A percentile compares a stretch with the other conserved stretches of the same genome.
phyloP scores from a whole-genome alignment of 2,329 filamentous ascomycete genomes.

The Penicillium concentricum region DNA sequence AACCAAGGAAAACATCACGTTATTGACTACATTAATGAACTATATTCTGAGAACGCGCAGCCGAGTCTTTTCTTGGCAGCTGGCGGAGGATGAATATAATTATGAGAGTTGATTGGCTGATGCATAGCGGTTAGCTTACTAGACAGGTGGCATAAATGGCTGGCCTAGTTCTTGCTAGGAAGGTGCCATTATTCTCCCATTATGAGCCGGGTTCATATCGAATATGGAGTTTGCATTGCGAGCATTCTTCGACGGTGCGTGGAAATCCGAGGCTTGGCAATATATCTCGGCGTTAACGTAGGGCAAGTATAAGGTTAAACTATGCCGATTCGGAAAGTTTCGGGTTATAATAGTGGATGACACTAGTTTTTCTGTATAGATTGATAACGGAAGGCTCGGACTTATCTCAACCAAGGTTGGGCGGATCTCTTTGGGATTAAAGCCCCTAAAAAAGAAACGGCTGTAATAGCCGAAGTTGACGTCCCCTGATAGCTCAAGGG shows the following conservation, averaged over 20 bases:
- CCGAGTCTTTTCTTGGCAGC: neutral
- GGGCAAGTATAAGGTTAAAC: neutral
- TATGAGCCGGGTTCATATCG: neutral
- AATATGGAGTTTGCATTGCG: neutral
- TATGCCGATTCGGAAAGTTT: neutral
- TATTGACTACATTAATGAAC: neutral
- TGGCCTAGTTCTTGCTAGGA: neutral
- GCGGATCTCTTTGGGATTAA: neutral
- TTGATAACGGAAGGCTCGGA: neutral
- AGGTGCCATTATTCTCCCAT: neutral
- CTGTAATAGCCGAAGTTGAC: neutral
- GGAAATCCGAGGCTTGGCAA: neutral
- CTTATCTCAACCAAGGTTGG: neutral
- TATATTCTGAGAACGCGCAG: neutral
- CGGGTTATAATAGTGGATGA: neutral
- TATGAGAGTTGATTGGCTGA: too few relatives aligned
- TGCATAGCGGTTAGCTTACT: too few relatives aligned
- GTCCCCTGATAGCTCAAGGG: neutral
- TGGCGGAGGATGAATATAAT: too few relatives aligned
- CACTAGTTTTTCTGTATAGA: neutral
- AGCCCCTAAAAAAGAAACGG: neutral
- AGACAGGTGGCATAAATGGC: too few relatives aligned
- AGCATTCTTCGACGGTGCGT: neutral
- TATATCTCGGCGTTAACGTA: neutral
- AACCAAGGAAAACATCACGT: neutral